Conservation (phyloP, 2,329 filamentous ascomycete genomes). For the Pyrenochaeta sp. region DNA sequence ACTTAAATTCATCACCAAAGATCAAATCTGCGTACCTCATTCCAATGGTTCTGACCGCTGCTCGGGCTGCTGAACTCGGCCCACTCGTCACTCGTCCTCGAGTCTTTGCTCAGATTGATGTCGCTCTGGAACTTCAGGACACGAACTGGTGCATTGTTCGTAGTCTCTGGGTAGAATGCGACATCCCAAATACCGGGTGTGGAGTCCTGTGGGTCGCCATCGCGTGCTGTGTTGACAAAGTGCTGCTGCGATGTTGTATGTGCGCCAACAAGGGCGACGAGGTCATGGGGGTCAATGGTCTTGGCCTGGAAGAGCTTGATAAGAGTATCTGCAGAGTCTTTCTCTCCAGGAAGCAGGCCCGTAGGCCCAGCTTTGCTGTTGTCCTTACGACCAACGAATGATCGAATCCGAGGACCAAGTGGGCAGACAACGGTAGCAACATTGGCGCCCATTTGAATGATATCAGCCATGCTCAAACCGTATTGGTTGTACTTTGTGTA, state of each 20-base stretch:
- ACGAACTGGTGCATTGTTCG: conserved; percentile 33
- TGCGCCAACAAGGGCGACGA: conserved; percentile 49
- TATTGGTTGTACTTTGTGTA: conserved; percentile 45
- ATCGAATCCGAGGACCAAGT: conserved; percentile 48
- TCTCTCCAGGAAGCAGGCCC: conserved; percentile 44
- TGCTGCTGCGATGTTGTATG: conserved; percentile 51
- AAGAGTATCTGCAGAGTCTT: conserved; percentile 42
- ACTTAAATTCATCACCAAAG: neutral
- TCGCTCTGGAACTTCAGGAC: conserved; percentile 51
- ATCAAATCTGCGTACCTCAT: conserved; percentile 36
- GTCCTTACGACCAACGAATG: conserved; percentile 51
- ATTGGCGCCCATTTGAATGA: conserved; percentile 51
- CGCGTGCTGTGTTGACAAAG: conserved; percentile 40
- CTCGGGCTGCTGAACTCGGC: conserved; percentile 30
- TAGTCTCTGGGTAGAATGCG: conserved; percentile 47
- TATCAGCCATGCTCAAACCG: conserved; percentile 48
- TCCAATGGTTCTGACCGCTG: conserved; percentile 42
- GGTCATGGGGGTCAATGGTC: conserved; percentile 49
- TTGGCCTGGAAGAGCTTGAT: conserved; percentile 50
- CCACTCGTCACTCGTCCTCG: conserved; percentile 45
- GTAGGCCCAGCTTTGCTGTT: conserved; percentile 44
- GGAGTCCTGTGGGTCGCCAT: conserved; percentile 48
- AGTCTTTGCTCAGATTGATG: conserved; percentile 44
- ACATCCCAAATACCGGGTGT: conserved; percentile 51
- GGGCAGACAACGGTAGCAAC: conserved; percentile 51